phyloP scores from a whole-genome alignment of 805 yeast species.

The Yarrowia sp. region DNA sequence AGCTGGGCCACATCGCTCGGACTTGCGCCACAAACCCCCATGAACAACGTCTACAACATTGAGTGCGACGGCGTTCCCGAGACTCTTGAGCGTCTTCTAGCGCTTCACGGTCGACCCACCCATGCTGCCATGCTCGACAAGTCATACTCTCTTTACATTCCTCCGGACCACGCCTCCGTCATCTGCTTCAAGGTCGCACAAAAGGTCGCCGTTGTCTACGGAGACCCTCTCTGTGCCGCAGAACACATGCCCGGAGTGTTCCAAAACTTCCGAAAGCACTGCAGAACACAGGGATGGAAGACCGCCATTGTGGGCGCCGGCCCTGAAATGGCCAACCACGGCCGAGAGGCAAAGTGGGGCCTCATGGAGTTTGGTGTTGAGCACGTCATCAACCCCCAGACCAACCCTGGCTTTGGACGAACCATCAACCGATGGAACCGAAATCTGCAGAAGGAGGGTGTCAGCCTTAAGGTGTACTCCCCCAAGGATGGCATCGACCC shows the following conservation, averaged over 20 bases:
- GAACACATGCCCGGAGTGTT: slow-evolving; percentile 11
- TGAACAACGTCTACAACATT: slow-evolving; percentile 19
- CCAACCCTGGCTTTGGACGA: slow-evolving; percentile 12
- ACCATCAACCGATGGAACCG: slow-evolving; percentile 24
- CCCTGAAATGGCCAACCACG: slow-evolving; percentile 7
- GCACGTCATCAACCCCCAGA: slow-evolving; percentile 24
- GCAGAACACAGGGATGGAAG: neutral
- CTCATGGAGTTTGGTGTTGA: slow-evolving; percentile 23
- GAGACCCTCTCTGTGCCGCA: slow-evolving; percentile 19
- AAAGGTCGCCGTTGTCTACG: slow-evolving; percentile 10
- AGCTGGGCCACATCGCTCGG: slow-evolving; percentile 15
- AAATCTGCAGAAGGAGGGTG: slow-evolving; percentile 11
- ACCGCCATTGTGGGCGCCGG: slow-evolving; percentile 19
- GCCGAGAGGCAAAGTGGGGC: slow-evolving; percentile 5
- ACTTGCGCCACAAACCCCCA: neutral
- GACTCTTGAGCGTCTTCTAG: slow-evolving; percentile 11
- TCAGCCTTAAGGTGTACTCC: neutral
- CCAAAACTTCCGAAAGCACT: neutral
- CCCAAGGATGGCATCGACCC: slow-evolving; percentile 16
- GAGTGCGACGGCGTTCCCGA: slow-evolving; percentile 18
- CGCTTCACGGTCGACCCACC: slow-evolving; percentile 20
- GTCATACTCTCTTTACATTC: slow-evolving; percentile 11
- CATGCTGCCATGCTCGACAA: slow-evolving; percentile 25
- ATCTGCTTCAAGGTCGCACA: slow-evolving; percentile 21
- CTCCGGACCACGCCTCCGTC: neutral